Conservation (phyloP, 768 basidiomycete species). For the Tylopilus felleus region DNA sequence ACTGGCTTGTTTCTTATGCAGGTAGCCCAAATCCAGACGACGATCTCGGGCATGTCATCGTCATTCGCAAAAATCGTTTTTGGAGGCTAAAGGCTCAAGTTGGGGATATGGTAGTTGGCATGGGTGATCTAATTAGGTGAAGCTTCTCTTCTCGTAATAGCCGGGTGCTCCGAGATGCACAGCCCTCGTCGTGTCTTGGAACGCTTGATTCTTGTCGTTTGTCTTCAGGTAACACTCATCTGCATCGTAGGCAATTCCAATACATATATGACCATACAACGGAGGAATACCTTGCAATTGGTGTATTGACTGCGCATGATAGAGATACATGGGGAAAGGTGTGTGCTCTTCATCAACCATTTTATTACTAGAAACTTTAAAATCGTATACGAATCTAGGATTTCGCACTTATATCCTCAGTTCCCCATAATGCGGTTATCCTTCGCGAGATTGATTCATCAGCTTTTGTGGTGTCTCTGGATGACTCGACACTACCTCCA, state of each 20-base stretch:
- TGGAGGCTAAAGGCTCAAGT: conserved; percentile 73
- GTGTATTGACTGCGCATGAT: conserved; percentile 73
- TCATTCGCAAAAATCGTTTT: conserved; percentile 77
- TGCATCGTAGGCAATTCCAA: conserved; percentile 58
- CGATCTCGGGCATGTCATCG: conserved; percentile 75
- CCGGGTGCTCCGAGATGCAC: not conserved
- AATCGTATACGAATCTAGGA: conserved; percentile 42
- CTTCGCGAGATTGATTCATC: conserved; percentile 77
- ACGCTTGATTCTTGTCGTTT: not conserved
- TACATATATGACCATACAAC: conserved; percentile 65
- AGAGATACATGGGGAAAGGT: conserved; percentile 90
- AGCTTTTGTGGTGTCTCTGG: no score
- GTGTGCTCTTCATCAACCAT: no score
- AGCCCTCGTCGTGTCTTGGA: not conserved
- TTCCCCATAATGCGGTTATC: conserved; percentile 59
- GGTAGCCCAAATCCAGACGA: conserved; percentile 32
- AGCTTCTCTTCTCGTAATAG: conserved; percentile 5
- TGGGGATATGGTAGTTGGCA: conserved; percentile 57
- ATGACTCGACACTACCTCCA: no score
- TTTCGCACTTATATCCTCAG: conserved; percentile 56
- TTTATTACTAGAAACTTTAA: no score
- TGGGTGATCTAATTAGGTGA: conserved; percentile 62
- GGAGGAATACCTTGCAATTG: conserved; percentile 66
- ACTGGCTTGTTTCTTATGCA: conserved; percentile 74
- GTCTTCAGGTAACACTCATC: not conserved